Evolutionary conservation across 2,329 filamentous ascomycete species (phyloP).

Genomic region (Sporothrix globosa): DNA sequence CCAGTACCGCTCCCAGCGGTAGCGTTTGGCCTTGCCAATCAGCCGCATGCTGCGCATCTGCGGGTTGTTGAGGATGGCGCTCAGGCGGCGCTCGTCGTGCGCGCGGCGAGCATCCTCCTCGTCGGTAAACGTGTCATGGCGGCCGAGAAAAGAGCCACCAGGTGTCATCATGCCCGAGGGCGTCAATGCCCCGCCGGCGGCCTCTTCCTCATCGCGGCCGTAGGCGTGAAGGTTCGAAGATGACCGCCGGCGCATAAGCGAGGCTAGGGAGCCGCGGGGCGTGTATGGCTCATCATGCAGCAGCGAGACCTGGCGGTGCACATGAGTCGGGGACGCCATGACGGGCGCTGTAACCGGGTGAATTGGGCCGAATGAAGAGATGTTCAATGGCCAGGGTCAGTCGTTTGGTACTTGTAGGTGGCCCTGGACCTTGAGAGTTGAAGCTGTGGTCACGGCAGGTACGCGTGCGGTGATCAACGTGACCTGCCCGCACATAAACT

Average conservation of each 20-base stretch:
- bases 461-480: background rate
- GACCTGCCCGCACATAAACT: background rate
- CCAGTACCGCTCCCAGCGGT: conserved; percentile 86
- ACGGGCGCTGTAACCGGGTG: background rate
- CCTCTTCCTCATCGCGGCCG: conserved; percentile 37
- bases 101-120: conserved; percentile 52
- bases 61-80: conserved; percentile 64
- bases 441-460: conserved; percentile 1
- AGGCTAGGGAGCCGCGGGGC: conserved; percentile 43
- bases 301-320: conserved; percentile 36
- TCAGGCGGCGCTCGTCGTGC: conserved; percentile 62
- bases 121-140: conserved; percentile 40
- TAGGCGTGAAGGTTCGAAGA: conserved; percentile 35
- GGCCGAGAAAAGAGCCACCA: conserved; percentile 21
- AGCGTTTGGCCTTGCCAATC: conserved; percentile 85
- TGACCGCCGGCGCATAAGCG: conserved; percentile 55
- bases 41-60: conserved; percentile 81
- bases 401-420: background rate
- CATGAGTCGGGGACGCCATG: conserved; percentile 38
- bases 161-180: conserved; percentile 29
- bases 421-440: conserved; percentile 1
- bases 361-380: background rate
- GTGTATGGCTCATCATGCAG: conserved; percentile 53
- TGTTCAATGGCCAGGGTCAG: background rate
- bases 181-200: conserved; percentile 21